Base-by-base conservation (phyloP, 1,139 yeast species). In the Arxiozyma heterogenica region DNA sequence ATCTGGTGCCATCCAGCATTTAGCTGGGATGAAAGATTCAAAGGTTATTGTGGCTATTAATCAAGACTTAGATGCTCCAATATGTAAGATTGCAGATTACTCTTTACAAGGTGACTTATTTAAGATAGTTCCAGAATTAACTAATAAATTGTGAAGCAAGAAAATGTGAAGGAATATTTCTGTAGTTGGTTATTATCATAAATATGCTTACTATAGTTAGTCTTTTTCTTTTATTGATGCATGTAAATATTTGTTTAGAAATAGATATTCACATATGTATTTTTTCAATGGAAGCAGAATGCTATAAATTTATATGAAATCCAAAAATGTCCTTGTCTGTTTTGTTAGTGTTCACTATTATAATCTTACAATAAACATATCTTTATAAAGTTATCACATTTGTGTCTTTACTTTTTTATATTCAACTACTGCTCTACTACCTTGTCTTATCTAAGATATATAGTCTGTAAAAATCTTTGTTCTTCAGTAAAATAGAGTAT, bases 11-110 rank as follows among this genome's bases (percentile, higher is more conserved):
- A 93, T 93, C 64, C 98, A 93, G 73, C 98, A 93, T 73, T 76
- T 93, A 68, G 98, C 98, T 1, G 98, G 98, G 61, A 93, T 93
- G 97, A 91, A 91, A 74, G 98, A 93, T 69, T 81, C 97, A 48
- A 90, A 90, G 75, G 82, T 84, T 46, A 89, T 93, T 71, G 97
- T 90, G 41, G 96, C 97, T 50, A 87, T 93, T 59, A 93, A 93
- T 73, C 91, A 88, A 73, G 97, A 91, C 55, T 63, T 65, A 27
- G 98, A 93, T 60, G 93, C 97, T 9, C 94, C 98, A 8, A 90
- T 93, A 53, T 90, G 89, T 76, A 89, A 86, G 64, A 82, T 86
- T 53, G 95, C 98, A 22, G 98, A 93, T 71, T 75, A 85, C 57
- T 95, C 96, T 7, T 75, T 93, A 55, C 95, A 88, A 49, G 97